phyloP scores from a whole-genome alignment of 179 eudicot species.

The Camellia oleifera region DNA sequence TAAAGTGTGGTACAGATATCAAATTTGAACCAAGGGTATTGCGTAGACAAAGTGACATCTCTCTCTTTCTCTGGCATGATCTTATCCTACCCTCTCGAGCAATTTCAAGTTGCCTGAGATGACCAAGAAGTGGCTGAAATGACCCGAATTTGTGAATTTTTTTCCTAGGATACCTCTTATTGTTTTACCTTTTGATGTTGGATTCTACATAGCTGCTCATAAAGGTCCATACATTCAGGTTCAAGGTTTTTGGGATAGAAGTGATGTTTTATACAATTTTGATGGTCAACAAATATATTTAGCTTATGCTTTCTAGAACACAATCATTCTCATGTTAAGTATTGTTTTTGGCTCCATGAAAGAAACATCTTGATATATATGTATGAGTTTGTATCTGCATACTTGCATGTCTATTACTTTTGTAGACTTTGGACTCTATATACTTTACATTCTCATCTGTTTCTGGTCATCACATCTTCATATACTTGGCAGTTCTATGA shows the following conservation, averaged over 20 bases:
- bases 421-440: background rate
- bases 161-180: too few species aligned
- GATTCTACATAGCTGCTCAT: background rate
- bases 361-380: background rate
- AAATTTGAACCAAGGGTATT: background rate
- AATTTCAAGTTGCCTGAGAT: background rate
- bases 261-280: background rate
- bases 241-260: background rate
- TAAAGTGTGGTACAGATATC: background rate
- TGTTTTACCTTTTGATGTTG: too few species aligned
- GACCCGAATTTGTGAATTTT: background rate
- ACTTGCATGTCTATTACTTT: background rate
- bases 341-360: background rate
- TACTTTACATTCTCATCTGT: background rate
- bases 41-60: background rate
- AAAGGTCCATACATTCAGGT: background rate
- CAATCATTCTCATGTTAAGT: background rate
- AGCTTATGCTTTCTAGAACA: background rate
- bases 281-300: too few species aligned
- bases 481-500: background rate
- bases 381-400: background rate
- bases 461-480: background rate
- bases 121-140: background rate
- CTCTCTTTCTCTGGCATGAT: background rate
- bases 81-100: background rate